phyloP scores from a whole-genome alignment of 768 basidiomycete genomes.

The Psilocybe cyanescens region DNA sequence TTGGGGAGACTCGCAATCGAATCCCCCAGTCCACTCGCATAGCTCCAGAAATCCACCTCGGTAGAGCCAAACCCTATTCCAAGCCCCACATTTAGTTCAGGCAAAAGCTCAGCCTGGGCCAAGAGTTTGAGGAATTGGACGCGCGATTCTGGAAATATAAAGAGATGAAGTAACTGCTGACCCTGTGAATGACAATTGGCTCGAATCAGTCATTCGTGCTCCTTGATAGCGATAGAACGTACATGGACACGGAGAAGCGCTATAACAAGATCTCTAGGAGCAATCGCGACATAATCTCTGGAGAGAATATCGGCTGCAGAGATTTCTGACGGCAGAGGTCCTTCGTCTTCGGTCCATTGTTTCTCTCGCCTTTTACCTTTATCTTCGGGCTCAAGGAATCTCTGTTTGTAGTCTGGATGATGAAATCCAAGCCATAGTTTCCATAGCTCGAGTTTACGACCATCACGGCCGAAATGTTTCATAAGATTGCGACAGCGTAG shows the following conservation, averaged over 20 bases:
- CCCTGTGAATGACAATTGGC: slow-evolving; percentile 42
- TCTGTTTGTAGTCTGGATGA: slow-evolving; percentile 28
- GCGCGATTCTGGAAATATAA: slow-evolving; percentile 79
- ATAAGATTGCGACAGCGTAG: slow-evolving; percentile 54
- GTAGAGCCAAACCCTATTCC: slow-evolving; percentile 33
- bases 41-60: slow-evolving; percentile 75
- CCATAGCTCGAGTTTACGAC: slow-evolving; percentile 80
- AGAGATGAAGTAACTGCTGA: slow-evolving; percentile 54
- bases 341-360: slow-evolving; percentile 52
- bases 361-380: slow-evolving; percentile 42
- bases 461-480: slow-evolving; percentile 61
- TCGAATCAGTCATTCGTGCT: slow-evolving; percentile 11
- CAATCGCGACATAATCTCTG: slow-evolving; percentile 25
- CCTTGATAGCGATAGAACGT: slow-evolving; percentile 26
- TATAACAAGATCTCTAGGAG: slow-evolving; percentile 47
- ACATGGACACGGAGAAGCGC: slow-evolving; percentile 64
- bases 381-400: slow-evolving; percentile 19
- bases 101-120: slow-evolving; percentile 45
- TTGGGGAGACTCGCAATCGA: not conserved
- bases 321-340: slow-evolving; percentile 32
- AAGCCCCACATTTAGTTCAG: slow-evolving; percentile 35
- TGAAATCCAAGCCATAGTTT: slow-evolving; percentile 62
- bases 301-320: slow-evolving; percentile 24
- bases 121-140: slow-evolving; percentile 65
- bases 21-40: slow-evolving; percentile 30